phyloP scores from a whole-genome alignment of 768 basidiomycete species.

The Crucibulum laeve region DNA sequence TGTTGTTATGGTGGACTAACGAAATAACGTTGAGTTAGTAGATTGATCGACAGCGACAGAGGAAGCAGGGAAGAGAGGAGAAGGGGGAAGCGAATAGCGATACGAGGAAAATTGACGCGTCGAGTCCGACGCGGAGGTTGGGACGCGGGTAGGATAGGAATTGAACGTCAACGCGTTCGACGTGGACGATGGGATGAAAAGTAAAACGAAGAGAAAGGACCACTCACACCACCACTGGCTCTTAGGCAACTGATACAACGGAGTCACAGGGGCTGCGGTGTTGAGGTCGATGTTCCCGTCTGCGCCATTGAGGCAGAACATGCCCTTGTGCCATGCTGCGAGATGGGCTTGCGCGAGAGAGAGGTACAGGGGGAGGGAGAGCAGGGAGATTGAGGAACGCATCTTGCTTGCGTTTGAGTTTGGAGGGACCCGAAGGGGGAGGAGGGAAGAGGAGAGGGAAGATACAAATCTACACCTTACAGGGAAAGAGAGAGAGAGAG shows the following conservation, averaged over 20 bases:
- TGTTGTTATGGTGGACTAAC: slow-evolving; percentile 31
- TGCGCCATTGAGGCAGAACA: slow-evolving; percentile 47
- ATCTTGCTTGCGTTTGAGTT: too few species aligned
- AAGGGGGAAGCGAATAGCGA: too few species aligned
- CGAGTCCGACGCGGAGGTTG: too few species aligned
- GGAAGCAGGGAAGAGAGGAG: neutral
- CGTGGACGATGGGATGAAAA: too few species aligned
- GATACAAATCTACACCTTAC: too few species aligned
- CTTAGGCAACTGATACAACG: slow-evolving; percentile 36
- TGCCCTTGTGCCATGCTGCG: slow-evolving; percentile 35
- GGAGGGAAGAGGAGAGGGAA: too few species aligned
- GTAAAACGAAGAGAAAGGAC: neutral
- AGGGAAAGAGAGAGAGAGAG: too few species aligned
- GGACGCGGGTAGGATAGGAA: too few species aligned
- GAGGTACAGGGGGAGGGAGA: slow-evolving; percentile 6
- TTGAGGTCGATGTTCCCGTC: slow-evolving; percentile 31
- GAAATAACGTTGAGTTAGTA: slow-evolving; percentile 5
- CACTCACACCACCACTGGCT: slow-evolving; percentile 44
- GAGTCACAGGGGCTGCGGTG: slow-evolving; percentile 30
- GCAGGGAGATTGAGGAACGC: too few species aligned
- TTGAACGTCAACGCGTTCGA: too few species aligned
- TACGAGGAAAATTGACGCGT: too few species aligned
- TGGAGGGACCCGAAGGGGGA: too few species aligned
- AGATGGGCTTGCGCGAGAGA: slow-evolving; percentile 32
- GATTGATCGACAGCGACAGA: neutral